Percentiles rank a stretch among this genome's conserved stretches.
Evolutionary conservation across 306 rosid genomes (phyloP).

Genomic region (Dryas alaskensis): DNA sequence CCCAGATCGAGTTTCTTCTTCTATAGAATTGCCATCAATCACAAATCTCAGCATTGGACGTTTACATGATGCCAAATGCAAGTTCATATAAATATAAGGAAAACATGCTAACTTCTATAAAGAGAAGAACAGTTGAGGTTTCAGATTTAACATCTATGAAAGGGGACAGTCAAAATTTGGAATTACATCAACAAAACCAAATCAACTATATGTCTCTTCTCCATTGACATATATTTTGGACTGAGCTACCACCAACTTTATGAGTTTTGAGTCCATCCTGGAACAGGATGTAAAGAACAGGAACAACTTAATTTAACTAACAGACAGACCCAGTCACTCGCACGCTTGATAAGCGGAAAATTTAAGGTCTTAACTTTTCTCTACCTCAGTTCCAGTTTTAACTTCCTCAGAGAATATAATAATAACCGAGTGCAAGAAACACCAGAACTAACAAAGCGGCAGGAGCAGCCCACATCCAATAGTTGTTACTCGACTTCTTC

Average conservation of each 20-base stretch:
- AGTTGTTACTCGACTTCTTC: conserved; percentile 56
- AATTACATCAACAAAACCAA: conserved; percentile 35
- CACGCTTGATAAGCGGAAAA: conserved; percentile 31
- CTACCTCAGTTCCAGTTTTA: conserved; percentile 16
- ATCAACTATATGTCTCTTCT: conserved; percentile 34
- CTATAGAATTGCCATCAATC: too few species aligned
- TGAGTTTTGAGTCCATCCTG: conserved; percentile 47
- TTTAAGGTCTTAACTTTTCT: conserved; percentile 33
- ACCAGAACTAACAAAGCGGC: conserved; percentile 53
- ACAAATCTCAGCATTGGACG: too few species aligned
- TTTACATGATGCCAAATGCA: too few species aligned
- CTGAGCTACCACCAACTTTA: conserved; percentile 41
- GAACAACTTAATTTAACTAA: conserved; percentile 47
- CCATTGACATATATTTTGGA: conserved; percentile 16
- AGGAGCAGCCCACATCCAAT: conserved; percentile 67
- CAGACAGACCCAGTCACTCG: conserved; percentile 31
- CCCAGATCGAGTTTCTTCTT: too few species aligned
- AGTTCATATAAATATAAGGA: too few species aligned
- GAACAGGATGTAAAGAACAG: conserved; percentile 49
- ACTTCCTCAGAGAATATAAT: conserved; percentile 43
- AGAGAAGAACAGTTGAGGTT: conserved; percentile 20
- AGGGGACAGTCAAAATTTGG: conserved; percentile 43
- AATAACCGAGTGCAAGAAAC: conserved; percentile 52
- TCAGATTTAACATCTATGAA: conserved; percentile 26
- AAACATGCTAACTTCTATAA: not conserved